Evolutionary conservation across 768 basidiomycete genomes (phyloP).

Genomic region (Suillus alpinus): DNA sequence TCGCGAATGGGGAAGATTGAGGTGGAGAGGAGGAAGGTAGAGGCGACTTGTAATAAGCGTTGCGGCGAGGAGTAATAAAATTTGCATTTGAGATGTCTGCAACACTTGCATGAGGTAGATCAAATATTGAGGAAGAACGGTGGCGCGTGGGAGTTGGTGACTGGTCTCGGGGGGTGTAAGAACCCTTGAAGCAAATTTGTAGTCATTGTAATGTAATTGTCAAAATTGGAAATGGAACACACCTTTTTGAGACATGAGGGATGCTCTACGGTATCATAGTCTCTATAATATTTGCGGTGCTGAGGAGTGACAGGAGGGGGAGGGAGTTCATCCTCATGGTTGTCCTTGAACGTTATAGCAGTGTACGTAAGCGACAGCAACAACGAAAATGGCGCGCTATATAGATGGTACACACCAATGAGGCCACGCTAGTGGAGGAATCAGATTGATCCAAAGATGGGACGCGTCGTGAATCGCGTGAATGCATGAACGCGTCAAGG

Average conservation of each 20-base stretch:
- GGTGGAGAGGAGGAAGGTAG: slow-evolving; percentile 63
- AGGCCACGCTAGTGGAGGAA: slow-evolving; percentile 22
- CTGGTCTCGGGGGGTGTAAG: slow-evolving; percentile 36
- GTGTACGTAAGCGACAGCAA: slow-evolving; percentile 14
- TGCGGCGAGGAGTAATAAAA: slow-evolving; percentile 52
- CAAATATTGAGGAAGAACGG: slow-evolving; percentile 30
- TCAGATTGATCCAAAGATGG: slow-evolving; percentile 31
- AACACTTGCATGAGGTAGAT: slow-evolving; percentile 23
- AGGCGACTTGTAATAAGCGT: slow-evolving; percentile 42
- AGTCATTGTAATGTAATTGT: slow-evolving; percentile 1
- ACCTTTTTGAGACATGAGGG: slow-evolving; percentile 32
- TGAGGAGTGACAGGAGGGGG: slow-evolving; percentile 54
- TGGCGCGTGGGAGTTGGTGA: slow-evolving; percentile 44
- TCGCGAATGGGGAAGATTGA: slow-evolving; percentile 57
- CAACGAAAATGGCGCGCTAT: slow-evolving; percentile 22
- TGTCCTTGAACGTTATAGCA: slow-evolving; percentile 15
- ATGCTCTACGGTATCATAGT: slow-evolving; percentile 31
- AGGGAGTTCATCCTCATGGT: slow-evolving; percentile 27
- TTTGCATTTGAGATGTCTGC: slow-evolving; percentile 35
- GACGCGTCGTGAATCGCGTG: slow-evolving; percentile 53
- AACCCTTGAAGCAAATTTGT: slow-evolving; percentile 13
- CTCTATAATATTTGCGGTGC: slow-evolving; percentile 59
- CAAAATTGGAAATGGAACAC: background rate
- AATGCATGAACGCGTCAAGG: slow-evolving; percentile 48
- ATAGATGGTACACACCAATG: slow-evolving; percentile 40